phyloP scores from a whole-genome alignment of 2,329 filamentous ascomycete genomes.

The Xylaria sp. region DNA sequence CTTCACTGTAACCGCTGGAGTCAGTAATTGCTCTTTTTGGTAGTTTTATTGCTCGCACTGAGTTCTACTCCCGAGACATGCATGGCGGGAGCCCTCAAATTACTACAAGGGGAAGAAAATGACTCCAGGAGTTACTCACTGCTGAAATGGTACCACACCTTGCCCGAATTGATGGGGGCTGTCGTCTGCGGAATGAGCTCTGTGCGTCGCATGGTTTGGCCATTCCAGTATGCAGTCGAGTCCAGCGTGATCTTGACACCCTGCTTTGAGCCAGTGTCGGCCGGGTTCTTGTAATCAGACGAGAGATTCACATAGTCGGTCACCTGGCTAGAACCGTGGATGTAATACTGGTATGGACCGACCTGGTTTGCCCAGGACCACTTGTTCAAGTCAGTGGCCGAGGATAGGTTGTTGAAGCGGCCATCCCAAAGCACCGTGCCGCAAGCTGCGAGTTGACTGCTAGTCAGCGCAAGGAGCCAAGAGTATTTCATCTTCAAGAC shows the following conservation, averaged over 20 bases:
- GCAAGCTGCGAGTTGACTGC: constrained; percentile 38
- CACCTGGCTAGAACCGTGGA: constrained; percentile 65
- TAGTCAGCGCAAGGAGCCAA: constrained; percentile 29
- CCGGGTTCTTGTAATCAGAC: constrained; percentile 67
- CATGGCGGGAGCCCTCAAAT: too few species aligned
- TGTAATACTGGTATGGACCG: constrained; percentile 76
- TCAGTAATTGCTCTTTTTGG: too few species aligned
- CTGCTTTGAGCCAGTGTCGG: constrained; percentile 64
- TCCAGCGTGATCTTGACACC: constrained; percentile 72
- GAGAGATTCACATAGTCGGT: constrained; percentile 67
- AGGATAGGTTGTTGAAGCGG: constrained; percentile 60
- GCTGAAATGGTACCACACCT: constrained; percentile 75
- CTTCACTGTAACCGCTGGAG: too few species aligned
- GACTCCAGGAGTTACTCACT: too few species aligned
- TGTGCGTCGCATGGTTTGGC: constrained; percentile 73
- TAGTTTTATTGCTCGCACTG: too few species aligned
- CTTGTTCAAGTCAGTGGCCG: constrained; percentile 58
- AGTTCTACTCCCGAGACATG: too few species aligned
- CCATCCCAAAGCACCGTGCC: constrained; percentile 65
- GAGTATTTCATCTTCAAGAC: constrained; percentile 32
- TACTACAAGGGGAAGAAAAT: too few species aligned
- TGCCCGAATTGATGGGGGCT: constrained; percentile 68
- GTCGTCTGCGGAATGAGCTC: constrained; percentile 75
- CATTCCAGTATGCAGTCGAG: constrained; percentile 71
- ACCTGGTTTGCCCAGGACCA: constrained; percentile 67